Evolutionary conservation across 2,329 filamentous ascomycete genomes (phyloP), one percentile per base, ranked within the genome.

Genomic region (Fusarium verrucosum): DNA sequence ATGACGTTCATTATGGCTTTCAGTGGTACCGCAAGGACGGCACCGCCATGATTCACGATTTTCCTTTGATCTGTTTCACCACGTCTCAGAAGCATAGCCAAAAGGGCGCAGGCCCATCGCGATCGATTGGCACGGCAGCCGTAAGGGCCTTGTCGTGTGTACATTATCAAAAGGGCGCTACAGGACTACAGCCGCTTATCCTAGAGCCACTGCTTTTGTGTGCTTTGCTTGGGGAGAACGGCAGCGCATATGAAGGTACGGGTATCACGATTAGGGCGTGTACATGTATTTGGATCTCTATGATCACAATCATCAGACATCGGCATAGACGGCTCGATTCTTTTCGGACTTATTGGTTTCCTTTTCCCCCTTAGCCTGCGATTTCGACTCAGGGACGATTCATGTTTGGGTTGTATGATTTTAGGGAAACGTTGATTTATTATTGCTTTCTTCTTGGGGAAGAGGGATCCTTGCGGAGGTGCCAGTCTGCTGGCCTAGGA

Each of bases 21-120:
- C 45, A 64, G 63, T 57, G 59, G 57, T 72, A 73, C 71, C 70
- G 73, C 69, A 69, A 70, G 75, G 62, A 76, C 72, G 76, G 77
- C 60, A 72, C 73, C 71, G 70, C 70, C 73, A 80, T 73, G 76
- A 80, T 66, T 73, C 79, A 80, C 73, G 77, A 80, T 72, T 78
- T 74, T 75, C 72, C 68, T 75, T 75, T 65, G 71, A 70, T 72
- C 68, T 76, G 74, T 77, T 73, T 73, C 69, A 72, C 66, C 71
- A 73, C 58, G 66, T 58, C 67, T 52, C 60, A 65, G 62, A 69
- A 68, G 52, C 65, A 68, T 55, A 60, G 64, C 57, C 62, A 66
- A 59, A 65, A 46, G 70, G 71, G 62, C 57, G 53, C 62, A 53
- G 65, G 69, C 61, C 62, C 60, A 62, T 47, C 55, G 47, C 65